Conservation (phyloP, 768 basidiomycete genomes). For the Suillus subluteus region DNA sequence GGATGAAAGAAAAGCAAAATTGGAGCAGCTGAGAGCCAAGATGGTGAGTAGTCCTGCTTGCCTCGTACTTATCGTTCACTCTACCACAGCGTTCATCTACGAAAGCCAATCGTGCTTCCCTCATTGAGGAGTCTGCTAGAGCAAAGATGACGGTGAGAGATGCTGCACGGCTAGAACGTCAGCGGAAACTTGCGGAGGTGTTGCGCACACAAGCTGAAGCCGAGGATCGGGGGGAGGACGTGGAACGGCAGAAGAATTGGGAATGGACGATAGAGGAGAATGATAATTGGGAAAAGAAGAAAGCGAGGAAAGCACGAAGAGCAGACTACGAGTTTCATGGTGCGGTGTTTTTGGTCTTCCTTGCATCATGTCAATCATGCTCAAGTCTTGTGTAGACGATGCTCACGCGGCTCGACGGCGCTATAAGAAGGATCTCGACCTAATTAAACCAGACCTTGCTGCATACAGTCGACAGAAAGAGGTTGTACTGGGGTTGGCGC, state of each 20-base stretch:
- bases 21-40: slow-evolving; percentile 74
- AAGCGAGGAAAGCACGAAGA: slow-evolving; percentile 77
- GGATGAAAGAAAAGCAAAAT: slow-evolving; percentile 77
- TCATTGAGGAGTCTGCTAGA: slow-evolving; percentile 70
- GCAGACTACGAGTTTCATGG: slow-evolving; percentile 93
- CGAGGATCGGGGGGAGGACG: slow-evolving; percentile 87
- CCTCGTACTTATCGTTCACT: slow-evolving; percentile 7
- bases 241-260: slow-evolving; percentile 92
- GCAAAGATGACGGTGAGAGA: not conserved
- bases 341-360: slow-evolving; percentile 40
- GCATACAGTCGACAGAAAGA: slow-evolving; percentile 92
- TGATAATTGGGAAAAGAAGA: slow-evolving; percentile 94
- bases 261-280: slow-evolving; percentile 95
- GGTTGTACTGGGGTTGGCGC: slow-evolving; percentile 71
- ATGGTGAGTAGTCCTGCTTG: slow-evolving; percentile 56
- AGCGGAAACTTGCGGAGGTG: slow-evolving; percentile 89
- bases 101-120: slow-evolving; percentile 80
- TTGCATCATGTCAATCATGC: not conserved
- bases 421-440: slow-evolving; percentile 92
- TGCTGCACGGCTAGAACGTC: slow-evolving; percentile 42
- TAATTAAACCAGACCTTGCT: slow-evolving; percentile 84
- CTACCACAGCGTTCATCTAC: slow-evolving; percentile 68
- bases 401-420: slow-evolving; percentile 87
- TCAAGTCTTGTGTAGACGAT: slow-evolving; percentile 62
- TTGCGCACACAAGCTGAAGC: slow-evolving; percentile 86